Conservation (phyloP, 2,329 filamentous ascomycete genomes). For the Pseudogymnoascus sp. region DNA sequence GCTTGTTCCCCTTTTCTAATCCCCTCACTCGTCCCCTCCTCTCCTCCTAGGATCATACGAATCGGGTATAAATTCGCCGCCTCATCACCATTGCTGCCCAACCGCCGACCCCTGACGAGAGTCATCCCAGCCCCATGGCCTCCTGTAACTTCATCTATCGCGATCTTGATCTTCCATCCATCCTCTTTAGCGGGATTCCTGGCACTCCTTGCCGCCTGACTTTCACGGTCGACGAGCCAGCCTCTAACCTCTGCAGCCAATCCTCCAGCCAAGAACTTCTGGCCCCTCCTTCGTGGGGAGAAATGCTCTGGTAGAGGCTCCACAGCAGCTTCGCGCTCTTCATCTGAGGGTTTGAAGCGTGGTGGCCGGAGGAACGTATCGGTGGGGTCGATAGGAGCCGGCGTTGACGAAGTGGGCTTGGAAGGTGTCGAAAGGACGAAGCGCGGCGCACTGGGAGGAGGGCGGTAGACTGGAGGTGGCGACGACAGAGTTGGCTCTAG, state of each 20-base stretch:
- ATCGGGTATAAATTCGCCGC: slow-evolving; percentile 10
- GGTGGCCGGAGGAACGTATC: slow-evolving; percentile 26
- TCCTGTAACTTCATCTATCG: slow-evolving; percentile 24
- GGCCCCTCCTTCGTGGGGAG: slow-evolving; percentile 43
- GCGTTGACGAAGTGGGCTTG: slow-evolving; percentile 13
- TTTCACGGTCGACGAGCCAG: slow-evolving; percentile 42
- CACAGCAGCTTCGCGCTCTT: background rate
- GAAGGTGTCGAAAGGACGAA: slow-evolving; percentile 25
- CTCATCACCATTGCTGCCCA: slow-evolving; percentile 17
- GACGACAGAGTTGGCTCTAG: slow-evolving; percentile 23
- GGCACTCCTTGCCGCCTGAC: slow-evolving; percentile 10
- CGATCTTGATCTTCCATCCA: slow-evolving; percentile 24
- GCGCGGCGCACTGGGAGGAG: slow-evolving; percentile 22
- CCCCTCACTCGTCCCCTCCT: slow-evolving; percentile 19
- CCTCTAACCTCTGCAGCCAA: slow-evolving; percentile 41
- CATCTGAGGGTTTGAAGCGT: slow-evolving; percentile 26
- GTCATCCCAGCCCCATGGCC: slow-evolving; percentile 21
- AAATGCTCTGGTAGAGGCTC: slow-evolving; percentile 44
- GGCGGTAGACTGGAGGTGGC: slow-evolving; percentile 17
- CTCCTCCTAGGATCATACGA: slow-evolving; percentile 27
- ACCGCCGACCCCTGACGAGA: slow-evolving; percentile 23
- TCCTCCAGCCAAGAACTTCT: slow-evolving; percentile 42
- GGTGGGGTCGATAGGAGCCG: background rate
- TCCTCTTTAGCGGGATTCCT: slow-evolving; percentile 18
- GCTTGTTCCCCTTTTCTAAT: slow-evolving; percentile 21